phyloP scores from a whole-genome alignment of 768 basidiomycete genomes.

The Rhodocollybia butyracea region DNA sequence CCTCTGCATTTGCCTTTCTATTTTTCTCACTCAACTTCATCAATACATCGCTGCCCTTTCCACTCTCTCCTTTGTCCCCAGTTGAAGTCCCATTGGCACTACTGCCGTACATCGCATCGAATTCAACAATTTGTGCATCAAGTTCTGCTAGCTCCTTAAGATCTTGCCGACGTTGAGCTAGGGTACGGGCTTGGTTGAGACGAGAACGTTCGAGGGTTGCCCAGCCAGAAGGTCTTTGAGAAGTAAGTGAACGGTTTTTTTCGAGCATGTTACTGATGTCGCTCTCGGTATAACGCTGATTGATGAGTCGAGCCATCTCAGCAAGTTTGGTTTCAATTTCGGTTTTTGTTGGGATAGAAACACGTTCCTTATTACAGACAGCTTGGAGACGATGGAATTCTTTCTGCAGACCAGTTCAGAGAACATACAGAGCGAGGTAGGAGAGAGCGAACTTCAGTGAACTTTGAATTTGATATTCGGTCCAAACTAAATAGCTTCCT shows the following conservation, averaged over 20 bases:
- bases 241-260: slow-evolving; percentile 50
- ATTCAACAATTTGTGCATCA: slow-evolving; percentile 59
- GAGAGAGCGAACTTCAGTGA: slow-evolving; percentile 32
- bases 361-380: slow-evolving; percentile 44
- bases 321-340: slow-evolving; percentile 62
- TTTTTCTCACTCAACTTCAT: slow-evolving; percentile 89
- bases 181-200: slow-evolving; percentile 65
- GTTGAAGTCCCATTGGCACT: slow-evolving; percentile 11
- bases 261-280: slow-evolving; percentile 81
- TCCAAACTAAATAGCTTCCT: slow-evolving; percentile 70
- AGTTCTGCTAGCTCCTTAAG: slow-evolving; percentile 55
- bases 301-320: slow-evolving; percentile 55
- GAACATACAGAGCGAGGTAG: not conserved
- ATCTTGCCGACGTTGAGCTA: slow-evolving; percentile 77
- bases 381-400: slow-evolving; percentile 66
- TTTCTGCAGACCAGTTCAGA: slow-evolving; percentile 38
- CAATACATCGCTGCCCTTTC: slow-evolving; percentile 45
- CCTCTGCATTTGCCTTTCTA: slow-evolving; percentile 78
- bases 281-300: slow-evolving; percentile 73
- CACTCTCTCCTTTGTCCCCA: slow-evolving; percentile 12
- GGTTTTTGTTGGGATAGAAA: slow-evolving; percentile 66
- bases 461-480: slow-evolving; percentile 75
- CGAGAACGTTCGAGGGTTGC: slow-evolving; percentile 60
- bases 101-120: slow-evolving; percentile 26
- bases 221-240: slow-evolving; percentile 25